Base-by-base conservation (phyloP, 2,329 filamentous ascomycete species). In the Aureobasidium vineae region DNA sequence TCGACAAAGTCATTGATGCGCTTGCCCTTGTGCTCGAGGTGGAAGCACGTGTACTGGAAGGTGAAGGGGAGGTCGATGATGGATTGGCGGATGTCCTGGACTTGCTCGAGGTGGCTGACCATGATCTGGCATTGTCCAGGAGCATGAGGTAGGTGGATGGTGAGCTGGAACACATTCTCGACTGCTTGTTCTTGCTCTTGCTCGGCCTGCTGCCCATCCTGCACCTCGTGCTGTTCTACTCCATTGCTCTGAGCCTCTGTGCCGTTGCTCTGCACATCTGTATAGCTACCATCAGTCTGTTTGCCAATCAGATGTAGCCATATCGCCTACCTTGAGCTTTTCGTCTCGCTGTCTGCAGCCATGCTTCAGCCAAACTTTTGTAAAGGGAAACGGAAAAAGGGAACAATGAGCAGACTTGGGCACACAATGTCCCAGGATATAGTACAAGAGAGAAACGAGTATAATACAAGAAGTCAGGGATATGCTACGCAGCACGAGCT, bases 1-100 rank as follows among this genome's bases (percentile, higher is more conserved):
- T 96, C 90, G 68, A 96, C 86, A 73, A 95, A 98, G 79, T 99
- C 95, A 78, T 98, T 98, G 84, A 99, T 89, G 70, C 90, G 90
- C 79, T 90, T 83, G 71, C 92, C 91, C 68, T 91, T 88, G 80
- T 93, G 88, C 80, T 98, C 93, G 73, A 99, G 88, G 80, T 99
- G 95, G 82, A 99, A 99, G 83, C 95, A 99, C 63, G 95, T 96
- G 82, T 97, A 97, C 79, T 96, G 92, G 81, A 97, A 95, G 61
- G 94, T 96, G 68, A 89, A 85, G 5, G 95, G 95, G 59, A 92
- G 85, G 79, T 99, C 95, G 80, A 97, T 92, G 76, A 99, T 90
- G 69, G 93, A 94, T 80, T 98, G 95, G 71, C 95, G 91, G 73
- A 99, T 88, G 82, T 99, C 95, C 79, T 98, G 95, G 69, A 98